Percentiles rank a stretch among this genome's conserved stretches.
Conservation (phyloP, 1,284 basidiomycete genomes). For the Cystobasidium slooffiae region DNA sequence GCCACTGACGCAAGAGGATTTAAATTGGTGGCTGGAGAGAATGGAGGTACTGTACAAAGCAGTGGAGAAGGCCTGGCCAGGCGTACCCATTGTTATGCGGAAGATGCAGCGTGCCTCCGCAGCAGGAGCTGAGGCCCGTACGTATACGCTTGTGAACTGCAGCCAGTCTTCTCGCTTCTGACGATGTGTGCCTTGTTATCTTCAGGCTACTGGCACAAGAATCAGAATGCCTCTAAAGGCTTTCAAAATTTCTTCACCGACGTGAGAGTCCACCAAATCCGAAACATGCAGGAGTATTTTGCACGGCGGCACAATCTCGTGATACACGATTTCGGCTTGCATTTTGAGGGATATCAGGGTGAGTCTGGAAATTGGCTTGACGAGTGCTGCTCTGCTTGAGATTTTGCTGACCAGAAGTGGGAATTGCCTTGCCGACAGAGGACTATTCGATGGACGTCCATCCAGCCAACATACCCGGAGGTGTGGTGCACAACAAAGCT, state of each 20-base stretch:
- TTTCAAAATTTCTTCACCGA: conserved; percentile 54
- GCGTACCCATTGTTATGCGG: conserved; percentile 49
- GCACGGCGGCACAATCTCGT: conserved; percentile 47
- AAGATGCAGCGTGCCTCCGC: conserved; percentile 49
- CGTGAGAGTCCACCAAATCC: conserved; percentile 51
- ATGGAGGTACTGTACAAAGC: conserved; percentile 46
- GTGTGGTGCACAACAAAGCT: conserved; percentile 14
- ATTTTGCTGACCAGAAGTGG: not conserved
- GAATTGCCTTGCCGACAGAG: not conserved
- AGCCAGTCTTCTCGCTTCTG: not conserved
- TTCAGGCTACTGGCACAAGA: conserved; percentile 23
- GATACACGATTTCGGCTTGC: conserved; percentile 51
- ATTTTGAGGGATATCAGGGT: conserved; percentile 53
- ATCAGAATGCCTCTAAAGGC: conserved; percentile 6
- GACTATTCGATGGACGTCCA: conserved; percentile 17
- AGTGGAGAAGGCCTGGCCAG: conserved; percentile 50
- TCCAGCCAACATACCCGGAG: conserved; percentile 27
- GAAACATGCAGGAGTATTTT: conserved; percentile 51
- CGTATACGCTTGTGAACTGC: not conserved
- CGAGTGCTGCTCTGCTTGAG: not conserved
- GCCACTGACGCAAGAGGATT: conserved; percentile 49
- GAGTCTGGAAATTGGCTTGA: not conserved
- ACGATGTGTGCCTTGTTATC: not conserved
- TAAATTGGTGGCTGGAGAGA: conserved; percentile 51
- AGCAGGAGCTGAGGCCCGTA: conserved; percentile 45